Percentiles rank a stretch among this genome's conserved stretches.
These are phyloP conservation scores for Cordia subcordata DNA, from an alignment of 257 asterid genomes.

Conservation along the genomic window DNA sequence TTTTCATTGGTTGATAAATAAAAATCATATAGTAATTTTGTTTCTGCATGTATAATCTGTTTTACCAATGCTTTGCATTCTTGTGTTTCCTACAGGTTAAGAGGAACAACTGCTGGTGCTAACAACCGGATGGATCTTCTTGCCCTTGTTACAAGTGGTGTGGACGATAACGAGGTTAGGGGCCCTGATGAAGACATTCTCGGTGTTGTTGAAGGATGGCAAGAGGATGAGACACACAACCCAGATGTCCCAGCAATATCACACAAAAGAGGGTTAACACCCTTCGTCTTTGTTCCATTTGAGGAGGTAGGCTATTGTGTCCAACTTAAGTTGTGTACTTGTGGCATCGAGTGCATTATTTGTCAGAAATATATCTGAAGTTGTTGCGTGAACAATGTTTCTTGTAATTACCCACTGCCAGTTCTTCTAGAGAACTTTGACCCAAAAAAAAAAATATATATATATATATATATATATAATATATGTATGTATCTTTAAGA, in stretches of 20 bases:
- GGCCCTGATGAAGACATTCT: conserved; percentile 71
- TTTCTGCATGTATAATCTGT: neutral
- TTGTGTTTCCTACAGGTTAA: conserved; percentile 43
- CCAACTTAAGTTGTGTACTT: neutral
- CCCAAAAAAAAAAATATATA: too few species aligned
- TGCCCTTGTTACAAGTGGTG: conserved; percentile 82
- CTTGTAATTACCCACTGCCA: too few species aligned
- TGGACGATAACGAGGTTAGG: conserved; percentile 59
- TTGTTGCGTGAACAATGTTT: too few species aligned
- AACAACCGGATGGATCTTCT: conserved; percentile 85
- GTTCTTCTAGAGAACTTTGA: too few species aligned
- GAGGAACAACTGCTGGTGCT: conserved; percentile 83
- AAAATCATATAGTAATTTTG: neutral
- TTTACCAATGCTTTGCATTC: neutral
- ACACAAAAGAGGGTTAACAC: conserved; percentile 77
- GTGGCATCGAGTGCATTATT: neutral
- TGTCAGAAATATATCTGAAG: neutral
- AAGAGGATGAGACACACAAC: conserved; percentile 88
- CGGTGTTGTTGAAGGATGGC: conserved; percentile 85
- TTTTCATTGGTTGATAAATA: neutral
- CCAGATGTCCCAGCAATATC: conserved; percentile 89
- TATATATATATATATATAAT: too few species aligned
- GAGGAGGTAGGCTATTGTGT: conserved; percentile 67
- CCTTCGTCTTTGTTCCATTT: conserved; percentile 88
- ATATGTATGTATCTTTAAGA: too few species aligned